Percentiles rank a stretch among this genome's conserved stretches.
Conservation (phyloP, 306 rosid genomes). For the Dalbergia oliveri region DNA sequence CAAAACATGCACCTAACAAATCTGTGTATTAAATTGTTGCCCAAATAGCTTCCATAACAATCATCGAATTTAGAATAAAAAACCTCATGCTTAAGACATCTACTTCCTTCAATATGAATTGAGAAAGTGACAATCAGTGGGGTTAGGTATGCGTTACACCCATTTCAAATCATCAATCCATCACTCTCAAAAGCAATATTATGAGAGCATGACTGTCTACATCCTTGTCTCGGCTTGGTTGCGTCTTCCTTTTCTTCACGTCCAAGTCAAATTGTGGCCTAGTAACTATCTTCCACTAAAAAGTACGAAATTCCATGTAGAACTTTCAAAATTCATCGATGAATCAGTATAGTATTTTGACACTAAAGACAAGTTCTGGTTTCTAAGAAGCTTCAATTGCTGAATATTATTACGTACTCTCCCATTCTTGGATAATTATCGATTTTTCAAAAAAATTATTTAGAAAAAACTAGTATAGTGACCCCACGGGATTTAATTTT, state of each 20-base stretch:
- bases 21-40: neutral
- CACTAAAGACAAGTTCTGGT: neutral
- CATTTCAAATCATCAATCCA: slow-evolving; percentile 25
- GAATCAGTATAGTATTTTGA: neutral
- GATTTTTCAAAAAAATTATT: too few species aligned
- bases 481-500: neutral
- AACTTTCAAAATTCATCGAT: slow-evolving; percentile 11
- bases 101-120: neutral
- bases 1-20: neutral
- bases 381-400: neutral
- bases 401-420: neutral
- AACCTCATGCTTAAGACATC: neutral
- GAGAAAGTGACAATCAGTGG: slow-evolving; percentile 28
- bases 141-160: slow-evolving; percentile 50
- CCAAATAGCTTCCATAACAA: neutral
- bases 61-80: slow-evolving; percentile 11
- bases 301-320: neutral
- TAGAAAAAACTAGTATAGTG: neutral
- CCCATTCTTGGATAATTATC: too few species aligned
- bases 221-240: slow-evolving; percentile 26
- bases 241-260: slow-evolving; percentile 50
- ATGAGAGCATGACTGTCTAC: neutral
- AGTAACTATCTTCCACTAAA: neutral
- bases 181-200: slow-evolving; percentile 33
- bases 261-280: slow-evolving; percentile 38